phyloP scores from a whole-genome alignment of 495 filamentous ascomycete genomes.

The Penicillium alfredii region DNA sequence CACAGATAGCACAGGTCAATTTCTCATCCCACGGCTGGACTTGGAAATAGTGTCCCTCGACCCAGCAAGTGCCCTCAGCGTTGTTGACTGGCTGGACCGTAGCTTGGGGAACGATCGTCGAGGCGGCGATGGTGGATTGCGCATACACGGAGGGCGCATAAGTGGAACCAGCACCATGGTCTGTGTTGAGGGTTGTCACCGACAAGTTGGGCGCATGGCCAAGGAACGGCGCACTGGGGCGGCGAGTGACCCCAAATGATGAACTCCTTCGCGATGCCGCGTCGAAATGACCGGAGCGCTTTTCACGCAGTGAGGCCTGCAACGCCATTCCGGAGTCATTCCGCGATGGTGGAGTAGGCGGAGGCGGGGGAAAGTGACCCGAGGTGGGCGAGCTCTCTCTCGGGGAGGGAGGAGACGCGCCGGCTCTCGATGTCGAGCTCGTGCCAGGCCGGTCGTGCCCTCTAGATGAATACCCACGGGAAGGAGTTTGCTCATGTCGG shows the following conservation, averaged over 20 bases:
- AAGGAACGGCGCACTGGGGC: slow-evolving; percentile 80
- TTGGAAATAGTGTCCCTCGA: slow-evolving; percentile 89
- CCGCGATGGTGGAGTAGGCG: slow-evolving; percentile 70
- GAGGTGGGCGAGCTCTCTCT: slow-evolving; percentile 71
- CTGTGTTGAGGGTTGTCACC: slow-evolving; percentile 73
- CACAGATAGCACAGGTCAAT: slow-evolving; percentile 75
- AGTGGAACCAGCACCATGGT: slow-evolving; percentile 65
- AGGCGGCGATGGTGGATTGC: slow-evolving; percentile 95
- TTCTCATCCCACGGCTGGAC: slow-evolving; percentile 62
- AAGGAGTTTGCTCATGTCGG: slow-evolving; percentile 51
- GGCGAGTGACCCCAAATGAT: slow-evolving; percentile 74
- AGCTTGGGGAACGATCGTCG: slow-evolving; percentile 91
- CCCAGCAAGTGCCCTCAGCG: slow-evolving; percentile 81
- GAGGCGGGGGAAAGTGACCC: slow-evolving; percentile 66
- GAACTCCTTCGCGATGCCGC: slow-evolving; percentile 77
- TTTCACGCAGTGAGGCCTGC: slow-evolving; percentile 79
- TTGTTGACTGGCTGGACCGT: slow-evolving; percentile 78
- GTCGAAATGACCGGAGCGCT: slow-evolving; percentile 93
- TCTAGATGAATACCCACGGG: slow-evolving; percentile 42
- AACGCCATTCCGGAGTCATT: slow-evolving; percentile 86
- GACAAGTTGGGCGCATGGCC: slow-evolving; percentile 77
- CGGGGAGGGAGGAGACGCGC: slow-evolving; percentile 71
- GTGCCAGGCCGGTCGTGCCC: slow-evolving; percentile 74
- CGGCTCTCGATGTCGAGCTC: slow-evolving; percentile 62
- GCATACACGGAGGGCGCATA: slow-evolving; percentile 97